phyloP scores from a whole-genome alignment of 306 rosid species.

The Dryas octopetala region DNA sequence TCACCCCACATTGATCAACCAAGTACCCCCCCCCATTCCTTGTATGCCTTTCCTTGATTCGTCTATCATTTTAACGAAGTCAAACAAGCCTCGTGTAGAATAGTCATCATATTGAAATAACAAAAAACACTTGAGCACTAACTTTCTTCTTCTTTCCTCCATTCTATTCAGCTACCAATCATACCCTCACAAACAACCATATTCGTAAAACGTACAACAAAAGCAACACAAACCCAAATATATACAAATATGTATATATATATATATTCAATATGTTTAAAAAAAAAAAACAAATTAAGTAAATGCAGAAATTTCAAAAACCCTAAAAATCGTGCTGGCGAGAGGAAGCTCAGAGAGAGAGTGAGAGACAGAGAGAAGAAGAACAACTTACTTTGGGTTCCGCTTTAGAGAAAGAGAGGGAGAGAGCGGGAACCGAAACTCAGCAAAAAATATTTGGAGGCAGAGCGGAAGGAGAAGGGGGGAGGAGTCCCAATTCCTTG shows the following conservation, averaged over 20 bases:
- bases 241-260: neutral
- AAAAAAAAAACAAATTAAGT: neutral
- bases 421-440: slow-evolving; percentile 13
- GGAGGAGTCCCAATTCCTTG: too few relatives aligned
- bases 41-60: neutral
- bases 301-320: neutral
- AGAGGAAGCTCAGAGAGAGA: neutral
- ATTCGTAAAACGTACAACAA: too few relatives aligned
- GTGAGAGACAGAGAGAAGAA: neutral
- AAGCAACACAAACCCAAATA: too few relatives aligned
- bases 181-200: too few relatives aligned
- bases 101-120: neutral
- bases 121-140: neutral
- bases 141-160: neutral
- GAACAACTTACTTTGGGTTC: neutral
- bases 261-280: neutral
- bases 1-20: neutral
- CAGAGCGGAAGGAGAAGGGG: too few relatives aligned
- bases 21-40: too few relatives aligned
- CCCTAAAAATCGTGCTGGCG: slow-evolving; percentile 6
- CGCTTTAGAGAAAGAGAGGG: neutral
- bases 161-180: too few relatives aligned
- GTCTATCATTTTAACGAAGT: neutral
- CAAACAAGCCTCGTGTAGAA: neutral
- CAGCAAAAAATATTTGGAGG: neutral